Evolutionary conservation across 2,329 filamentous ascomycete genomes (phyloP).

Genomic region (Penicillium griseofulvum): DNA sequence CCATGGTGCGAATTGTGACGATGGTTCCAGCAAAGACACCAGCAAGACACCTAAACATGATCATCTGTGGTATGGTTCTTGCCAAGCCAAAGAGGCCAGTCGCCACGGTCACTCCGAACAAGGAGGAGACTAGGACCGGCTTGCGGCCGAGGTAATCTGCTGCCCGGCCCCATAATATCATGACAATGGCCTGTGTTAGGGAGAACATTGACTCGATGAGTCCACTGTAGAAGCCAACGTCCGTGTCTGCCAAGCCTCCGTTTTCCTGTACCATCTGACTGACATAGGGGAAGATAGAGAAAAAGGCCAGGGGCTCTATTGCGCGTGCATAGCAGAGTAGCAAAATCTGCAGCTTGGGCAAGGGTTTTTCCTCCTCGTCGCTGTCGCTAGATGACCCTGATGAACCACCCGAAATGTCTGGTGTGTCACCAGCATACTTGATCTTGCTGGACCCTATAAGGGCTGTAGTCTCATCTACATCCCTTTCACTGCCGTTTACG

Average conservation of each 20-base stretch:
- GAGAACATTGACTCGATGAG: constrained; percentile 71
- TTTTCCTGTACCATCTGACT: constrained; percentile 71
- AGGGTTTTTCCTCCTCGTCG: constrained; percentile 46
- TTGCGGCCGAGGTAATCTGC: constrained; percentile 70
- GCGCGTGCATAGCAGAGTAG: constrained; percentile 71
- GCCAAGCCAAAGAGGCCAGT: constrained; percentile 68
- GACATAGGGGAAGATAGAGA: constrained; percentile 77
- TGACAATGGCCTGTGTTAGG: constrained; percentile 71
- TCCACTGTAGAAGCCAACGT: constrained; percentile 77
- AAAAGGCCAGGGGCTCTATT: constrained; percentile 77
- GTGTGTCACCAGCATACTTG: background rate
- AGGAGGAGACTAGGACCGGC: constrained; percentile 66
- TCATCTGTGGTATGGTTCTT: constrained; percentile 68
- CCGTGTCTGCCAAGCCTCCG: constrained; percentile 59
- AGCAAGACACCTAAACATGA: constrained; percentile 66
- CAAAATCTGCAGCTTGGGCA: constrained; percentile 65
- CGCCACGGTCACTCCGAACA: constrained; percentile 61
- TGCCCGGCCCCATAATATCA: constrained; percentile 69
- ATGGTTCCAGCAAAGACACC: constrained; percentile 73
- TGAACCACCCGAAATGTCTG: background rate
- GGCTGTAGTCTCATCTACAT: constrained; percentile 17
- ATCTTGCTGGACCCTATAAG: constrained; percentile 9
- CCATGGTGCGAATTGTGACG: constrained; percentile 73
- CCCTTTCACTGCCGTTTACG: background rate
- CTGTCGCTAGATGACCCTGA: background rate